Percentiles rank a stretch among this genome's conserved stretches.
Evolutionary conservation across 371 early-diverging fungal genomes (phyloP).

Genomic region (Smittium culicis): DNA sequence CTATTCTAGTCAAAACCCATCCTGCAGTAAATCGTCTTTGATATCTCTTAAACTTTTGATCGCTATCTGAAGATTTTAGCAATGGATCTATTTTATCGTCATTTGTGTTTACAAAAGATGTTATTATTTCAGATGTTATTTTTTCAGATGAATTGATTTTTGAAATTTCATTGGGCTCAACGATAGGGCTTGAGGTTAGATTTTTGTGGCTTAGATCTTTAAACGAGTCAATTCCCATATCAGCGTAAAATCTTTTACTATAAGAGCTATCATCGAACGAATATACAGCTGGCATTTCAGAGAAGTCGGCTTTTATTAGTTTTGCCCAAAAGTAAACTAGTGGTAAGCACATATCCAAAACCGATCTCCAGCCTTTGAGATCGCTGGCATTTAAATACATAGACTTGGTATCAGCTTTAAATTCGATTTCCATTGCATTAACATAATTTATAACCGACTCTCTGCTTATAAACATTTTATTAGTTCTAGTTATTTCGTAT

Average conservation of each 20-base stretch:
- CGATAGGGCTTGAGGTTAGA: no score
- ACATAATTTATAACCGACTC: conserved; percentile 1
- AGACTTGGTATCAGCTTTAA: neutral
- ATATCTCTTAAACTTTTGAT: no score
- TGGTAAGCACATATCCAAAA: neutral
- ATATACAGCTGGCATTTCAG: neutral
- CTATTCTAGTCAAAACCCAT: conserved; percentile 45
- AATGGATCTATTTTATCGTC: conserved; percentile 6
- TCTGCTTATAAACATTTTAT: conserved; percentile 2
- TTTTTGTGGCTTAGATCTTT: neutral
- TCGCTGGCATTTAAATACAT: neutral
- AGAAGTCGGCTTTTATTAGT: neutral
- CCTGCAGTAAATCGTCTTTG: conserved; percentile 33
- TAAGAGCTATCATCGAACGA: neutral
- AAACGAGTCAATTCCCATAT: conserved; percentile 4
- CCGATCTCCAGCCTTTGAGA: neutral
- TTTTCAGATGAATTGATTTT: neutral
- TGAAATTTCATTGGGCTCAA: no score
- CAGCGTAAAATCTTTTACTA: neutral
- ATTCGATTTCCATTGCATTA: neutral
- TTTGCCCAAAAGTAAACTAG: neutral
- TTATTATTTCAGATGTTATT: neutral
- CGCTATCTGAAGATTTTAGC: no score
- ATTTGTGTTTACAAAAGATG: neutral
- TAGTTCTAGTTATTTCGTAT: conserved; percentile 2